A percentile compares a stretch with the other conserved stretches of the same genome.
Conservation (phyloP, 441 rosid species). For the Raphanus hybrid region DNA sequence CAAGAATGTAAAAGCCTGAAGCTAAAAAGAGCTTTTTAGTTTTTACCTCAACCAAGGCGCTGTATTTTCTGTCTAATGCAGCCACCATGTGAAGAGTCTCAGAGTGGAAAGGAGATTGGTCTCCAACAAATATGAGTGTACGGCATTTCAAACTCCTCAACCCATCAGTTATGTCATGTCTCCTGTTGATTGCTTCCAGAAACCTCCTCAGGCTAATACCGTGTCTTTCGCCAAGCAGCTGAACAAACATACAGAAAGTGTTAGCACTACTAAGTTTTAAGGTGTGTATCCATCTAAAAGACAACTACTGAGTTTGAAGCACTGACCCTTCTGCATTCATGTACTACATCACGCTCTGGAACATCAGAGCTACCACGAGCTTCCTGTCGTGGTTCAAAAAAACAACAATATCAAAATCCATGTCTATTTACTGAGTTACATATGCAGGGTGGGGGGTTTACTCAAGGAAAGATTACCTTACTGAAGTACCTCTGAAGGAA, state of each 20-base stretch:
- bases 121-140: conserved; percentile 78
- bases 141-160: conserved; percentile 67
- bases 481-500: conserved; percentile 72
- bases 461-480: conserved; percentile 53
- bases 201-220: conserved; percentile 57
- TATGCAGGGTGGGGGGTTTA: neutral
- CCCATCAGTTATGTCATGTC: conserved; percentile 66
- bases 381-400: conserved; percentile 48
- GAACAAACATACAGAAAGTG: conserved; percentile 30
- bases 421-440: neutral
- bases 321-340: conserved; percentile 73
- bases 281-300: too few species aligned
- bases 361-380: conserved; percentile 74
- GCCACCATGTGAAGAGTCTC: conserved; percentile 76
- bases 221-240: conserved; percentile 74
- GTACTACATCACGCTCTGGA: conserved; percentile 72
- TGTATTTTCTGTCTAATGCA: conserved; percentile 67
- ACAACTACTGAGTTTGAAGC: neutral
- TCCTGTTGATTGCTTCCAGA: conserved; percentile 72
- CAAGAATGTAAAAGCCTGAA: neutral
- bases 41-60: conserved; percentile 75
- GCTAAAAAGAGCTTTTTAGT: neutral
- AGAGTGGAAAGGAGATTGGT: conserved; percentile 66
- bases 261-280: neutral
- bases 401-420: neutral